Percentiles rank a stretch among this genome's conserved stretches.
phyloP scores from a whole-genome alignment of 192 early-diverging fungal species.

The Backusella luteola region DNA sequence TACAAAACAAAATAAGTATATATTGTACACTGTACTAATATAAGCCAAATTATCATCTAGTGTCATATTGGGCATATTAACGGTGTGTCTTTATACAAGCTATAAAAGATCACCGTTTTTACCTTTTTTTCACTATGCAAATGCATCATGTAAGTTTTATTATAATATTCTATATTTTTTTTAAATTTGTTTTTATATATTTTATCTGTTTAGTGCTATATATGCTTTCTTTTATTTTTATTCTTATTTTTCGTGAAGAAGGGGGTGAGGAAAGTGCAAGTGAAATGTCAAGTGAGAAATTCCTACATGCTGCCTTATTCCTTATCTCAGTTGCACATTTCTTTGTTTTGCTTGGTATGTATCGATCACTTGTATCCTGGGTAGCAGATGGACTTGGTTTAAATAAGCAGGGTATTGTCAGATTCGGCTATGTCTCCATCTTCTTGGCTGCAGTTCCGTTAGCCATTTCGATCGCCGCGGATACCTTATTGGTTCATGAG shows the following conservation, averaged over 20 bases:
- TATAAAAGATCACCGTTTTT: not conserved
- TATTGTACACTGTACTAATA: not conserved
- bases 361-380: not conserved
- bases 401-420: not conserved
- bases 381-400: not conserved
- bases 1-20: not conserved
- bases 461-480: not conserved
- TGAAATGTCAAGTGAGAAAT: not conserved
- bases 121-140: constrained; percentile 2
- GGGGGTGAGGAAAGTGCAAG: too few species aligned
- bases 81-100: not conserved
- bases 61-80: not conserved
- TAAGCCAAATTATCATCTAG: not conserved
- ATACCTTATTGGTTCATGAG: not conserved
- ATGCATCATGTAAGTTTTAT: not conserved
- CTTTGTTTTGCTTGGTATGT: not conserved
- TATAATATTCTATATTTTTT: not conserved
- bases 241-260: not conserved
- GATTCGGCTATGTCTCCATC: not conserved
- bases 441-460: not conserved
- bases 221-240: not conserved
- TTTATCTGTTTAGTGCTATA: not conserved
- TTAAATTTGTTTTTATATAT: not conserved
- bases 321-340: not conserved
- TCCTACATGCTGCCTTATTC: not conserved